These are phyloP conservation scores for Diaporthe citriasiana DNA, from an alignment of 2,329 filamentous ascomycete species.

Conservation along the genomic window DNA sequence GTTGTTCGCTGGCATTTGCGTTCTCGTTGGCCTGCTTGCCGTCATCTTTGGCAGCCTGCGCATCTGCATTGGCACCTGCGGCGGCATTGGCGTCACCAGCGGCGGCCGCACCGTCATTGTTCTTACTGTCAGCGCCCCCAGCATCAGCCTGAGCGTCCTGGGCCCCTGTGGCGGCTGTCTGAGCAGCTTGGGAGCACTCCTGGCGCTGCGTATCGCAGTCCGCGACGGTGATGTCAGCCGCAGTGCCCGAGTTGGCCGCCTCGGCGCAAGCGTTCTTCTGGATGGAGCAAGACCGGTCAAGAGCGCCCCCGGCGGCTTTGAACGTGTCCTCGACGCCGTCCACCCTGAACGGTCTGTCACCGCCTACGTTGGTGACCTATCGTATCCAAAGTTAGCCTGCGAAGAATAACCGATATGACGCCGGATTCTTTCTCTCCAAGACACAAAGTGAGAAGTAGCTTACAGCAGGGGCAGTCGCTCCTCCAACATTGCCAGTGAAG, in stretches of 20 bases:
- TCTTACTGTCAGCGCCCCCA: not conserved
- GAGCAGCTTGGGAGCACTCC: conserved; percentile 26
- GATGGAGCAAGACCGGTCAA: conserved; percentile 26
- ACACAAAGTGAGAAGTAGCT: not conserved
- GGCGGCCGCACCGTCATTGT: not conserved
- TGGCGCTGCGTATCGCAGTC: conserved; percentile 17
- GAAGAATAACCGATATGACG: not conserved
- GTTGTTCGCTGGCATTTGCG: not conserved
- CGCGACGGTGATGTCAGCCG: not conserved
- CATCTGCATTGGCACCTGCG: not conserved
- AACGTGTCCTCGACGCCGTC: conserved; percentile 28
- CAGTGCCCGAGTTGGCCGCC: conserved; percentile 19
- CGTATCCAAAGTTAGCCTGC: not conserved
- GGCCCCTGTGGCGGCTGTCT: not conserved
- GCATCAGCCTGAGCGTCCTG: not conserved
- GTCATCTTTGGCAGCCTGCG: not conserved
- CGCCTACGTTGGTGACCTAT: conserved; percentile 11
- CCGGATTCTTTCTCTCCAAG: not conserved
- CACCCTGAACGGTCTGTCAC: conserved; percentile 15
- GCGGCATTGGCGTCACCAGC: not conserved
- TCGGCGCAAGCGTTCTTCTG: conserved; percentile 35
- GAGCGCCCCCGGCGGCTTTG: conserved; percentile 8
- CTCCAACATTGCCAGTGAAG: conserved; percentile 31
- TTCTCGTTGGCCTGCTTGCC: not conserved
- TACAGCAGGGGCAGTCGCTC: conserved; percentile 28